Conservation (phyloP, 1,139 yeast species). For the Pichia sorboxylosa region DNA sequence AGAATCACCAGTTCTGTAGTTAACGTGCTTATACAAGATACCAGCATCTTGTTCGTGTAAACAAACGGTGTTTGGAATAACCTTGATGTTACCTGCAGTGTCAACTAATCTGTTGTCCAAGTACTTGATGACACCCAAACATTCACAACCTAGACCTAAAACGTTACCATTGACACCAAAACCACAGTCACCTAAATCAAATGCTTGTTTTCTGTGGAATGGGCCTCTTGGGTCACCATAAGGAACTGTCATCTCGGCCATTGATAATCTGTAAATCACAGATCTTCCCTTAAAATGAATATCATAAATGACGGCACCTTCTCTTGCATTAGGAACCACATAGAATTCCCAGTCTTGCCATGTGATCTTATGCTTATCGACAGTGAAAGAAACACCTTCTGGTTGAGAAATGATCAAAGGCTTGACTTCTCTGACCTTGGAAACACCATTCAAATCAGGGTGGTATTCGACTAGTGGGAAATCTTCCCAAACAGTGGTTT, state of each 20-base stretch:
- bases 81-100: constrained; percentile 52
- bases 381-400: constrained; percentile 73
- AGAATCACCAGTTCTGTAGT: constrained; percentile 64
- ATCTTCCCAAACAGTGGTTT: constrained; percentile 50
- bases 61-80: constrained; percentile 67
- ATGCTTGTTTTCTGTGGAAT: constrained; percentile 84
- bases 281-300: constrained; percentile 74
- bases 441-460: constrained; percentile 58
- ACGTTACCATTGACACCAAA: constrained; percentile 74
- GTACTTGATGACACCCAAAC: constrained; percentile 78
- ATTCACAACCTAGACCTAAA: constrained; percentile 74
- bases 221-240: constrained; percentile 89
- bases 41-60: constrained; percentile 88
- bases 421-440: constrained; percentile 46
- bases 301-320: constrained; percentile 74
- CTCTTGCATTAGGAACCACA: constrained; percentile 66
- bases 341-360: constrained; percentile 93
- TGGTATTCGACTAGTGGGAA: constrained; percentile 61
- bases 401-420: constrained; percentile 73
- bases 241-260: constrained; percentile 88
- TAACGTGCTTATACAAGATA: constrained; percentile 70
- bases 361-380: constrained; percentile 48
- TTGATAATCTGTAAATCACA: constrained; percentile 62
- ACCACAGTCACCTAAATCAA: constrained; percentile 86
- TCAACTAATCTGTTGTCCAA: constrained; percentile 55